These are phyloP conservation scores for Bacidia gigantensis DNA, from an alignment of 495 filamentous ascomycete genomes.

Conservation along the genomic window DNA sequence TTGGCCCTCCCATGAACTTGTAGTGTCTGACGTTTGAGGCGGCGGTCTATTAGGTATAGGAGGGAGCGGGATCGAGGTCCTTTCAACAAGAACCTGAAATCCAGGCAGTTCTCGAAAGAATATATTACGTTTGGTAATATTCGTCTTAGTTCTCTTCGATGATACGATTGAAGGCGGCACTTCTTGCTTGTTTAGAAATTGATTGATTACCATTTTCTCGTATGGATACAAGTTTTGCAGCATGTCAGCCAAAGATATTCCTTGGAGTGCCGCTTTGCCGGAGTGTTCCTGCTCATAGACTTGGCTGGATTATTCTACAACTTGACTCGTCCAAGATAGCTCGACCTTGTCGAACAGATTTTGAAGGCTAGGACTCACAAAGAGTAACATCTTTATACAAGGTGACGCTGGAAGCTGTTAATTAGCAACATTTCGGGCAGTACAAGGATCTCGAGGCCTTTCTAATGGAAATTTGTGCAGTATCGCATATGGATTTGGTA, in stretches of 20 bases:
- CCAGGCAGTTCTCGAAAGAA: slow-evolving; percentile 9
- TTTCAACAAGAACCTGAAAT: slow-evolving; percentile 7
- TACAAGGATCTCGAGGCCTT: too few relatives aligned
- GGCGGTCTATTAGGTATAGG: too few relatives aligned
- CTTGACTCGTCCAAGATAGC: slow-evolving; percentile 5
- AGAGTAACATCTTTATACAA: too few relatives aligned
- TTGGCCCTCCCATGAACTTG: too few relatives aligned
- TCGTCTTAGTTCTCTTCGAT: slow-evolving; percentile 6
- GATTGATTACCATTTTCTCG: slow-evolving; percentile 1
- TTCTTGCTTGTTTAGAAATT: neutral
- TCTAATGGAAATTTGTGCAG: too few relatives aligned
- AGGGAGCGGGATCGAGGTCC: too few relatives aligned
- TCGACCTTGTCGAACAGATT: slow-evolving; percentile 8
- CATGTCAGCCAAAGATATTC: slow-evolving; percentile 1
- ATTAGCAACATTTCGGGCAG: too few relatives aligned
- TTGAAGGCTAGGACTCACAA: slow-evolving; percentile 2
- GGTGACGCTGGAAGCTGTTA: too few relatives aligned
- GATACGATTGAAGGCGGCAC: slow-evolving; percentile 2
- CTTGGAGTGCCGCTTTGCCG: neutral
- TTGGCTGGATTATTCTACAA: neutral
- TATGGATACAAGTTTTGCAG: slow-evolving; percentile 5
- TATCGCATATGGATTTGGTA: too few relatives aligned
- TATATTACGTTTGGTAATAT: slow-evolving; percentile 3
- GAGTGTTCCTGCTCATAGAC: slow-evolving; percentile 3
- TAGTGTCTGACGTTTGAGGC: too few relatives aligned